phyloP scores from a whole-genome alignment of 192 early-diverging fungal species.

The Backusella parvicylindrica region DNA sequence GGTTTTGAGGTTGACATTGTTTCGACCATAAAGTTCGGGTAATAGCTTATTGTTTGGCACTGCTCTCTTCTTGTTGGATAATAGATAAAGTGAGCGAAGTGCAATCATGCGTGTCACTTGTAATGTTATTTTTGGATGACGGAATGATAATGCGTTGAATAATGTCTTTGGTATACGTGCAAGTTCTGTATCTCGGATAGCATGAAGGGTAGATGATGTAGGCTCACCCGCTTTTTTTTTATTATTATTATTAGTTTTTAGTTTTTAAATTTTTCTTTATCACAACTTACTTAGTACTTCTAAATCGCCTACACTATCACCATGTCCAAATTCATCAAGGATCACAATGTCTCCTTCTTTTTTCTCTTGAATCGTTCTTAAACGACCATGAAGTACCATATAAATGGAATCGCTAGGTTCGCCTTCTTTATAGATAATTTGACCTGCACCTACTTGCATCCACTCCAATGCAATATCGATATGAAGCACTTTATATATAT shows the following conservation, averaged over 20 bases:
- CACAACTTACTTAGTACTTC: slow-evolving; percentile 72
- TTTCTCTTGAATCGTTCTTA: slow-evolving; percentile 77
- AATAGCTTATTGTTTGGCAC: background rate
- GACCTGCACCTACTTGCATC: slow-evolving; percentile 90
- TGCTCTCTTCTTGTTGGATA: slow-evolving; percentile 16
- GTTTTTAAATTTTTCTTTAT: background rate
- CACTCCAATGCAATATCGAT: slow-evolving; percentile 89
- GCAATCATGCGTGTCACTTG: slow-evolving; percentile 90
- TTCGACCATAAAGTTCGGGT: slow-evolving; percentile 48
- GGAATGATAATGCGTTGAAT: slow-evolving; percentile 86
- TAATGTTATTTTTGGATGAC: slow-evolving; percentile 89
- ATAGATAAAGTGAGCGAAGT: slow-evolving; percentile 52
- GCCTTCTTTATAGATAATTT: slow-evolving; percentile 86
- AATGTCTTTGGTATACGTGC: slow-evolving; percentile 93
- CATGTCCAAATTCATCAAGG: slow-evolving; percentile 88
- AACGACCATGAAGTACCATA: slow-evolving; percentile 89
- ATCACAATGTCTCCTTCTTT: slow-evolving; percentile 70
- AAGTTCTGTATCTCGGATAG: slow-evolving; percentile 95
- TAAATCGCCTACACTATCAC: slow-evolving; percentile 93
- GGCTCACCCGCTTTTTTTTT: slow-evolving; percentile 44
- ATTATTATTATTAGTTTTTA: background rate
- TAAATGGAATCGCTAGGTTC: slow-evolving; percentile 86
- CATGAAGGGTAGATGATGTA: slow-evolving; percentile 85
- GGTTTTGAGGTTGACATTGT: slow-evolving; percentile 93
- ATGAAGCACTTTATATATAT: slow-evolving; percentile 54